Conservation (phyloP, 306 rosid genomes). For the Vicia faba region DNA sequence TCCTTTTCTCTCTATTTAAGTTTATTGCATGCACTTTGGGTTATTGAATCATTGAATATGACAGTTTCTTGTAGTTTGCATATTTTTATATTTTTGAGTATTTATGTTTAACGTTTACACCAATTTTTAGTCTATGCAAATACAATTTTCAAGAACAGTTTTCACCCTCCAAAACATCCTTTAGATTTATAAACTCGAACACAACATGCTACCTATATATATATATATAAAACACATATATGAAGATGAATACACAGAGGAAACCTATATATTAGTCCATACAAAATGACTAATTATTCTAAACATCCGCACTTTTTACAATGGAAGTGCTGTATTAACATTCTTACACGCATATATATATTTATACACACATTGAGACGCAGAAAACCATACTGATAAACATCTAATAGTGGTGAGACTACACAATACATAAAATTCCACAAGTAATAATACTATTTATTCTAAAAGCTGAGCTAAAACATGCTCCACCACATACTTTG, state of each 20-base stretch:
- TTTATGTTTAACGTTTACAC: too few relatives aligned
- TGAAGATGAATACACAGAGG: slow-evolving; percentile 5
- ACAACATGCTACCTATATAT: not conserved
- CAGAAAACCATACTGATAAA: slow-evolving; percentile 18
- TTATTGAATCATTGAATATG: too few relatives aligned
- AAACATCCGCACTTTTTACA: slow-evolving; percentile 39
- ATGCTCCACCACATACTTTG: slow-evolving; percentile 39
- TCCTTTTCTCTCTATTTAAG: too few relatives aligned
- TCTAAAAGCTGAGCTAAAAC: slow-evolving; percentile 34
- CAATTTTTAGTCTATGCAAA: too few relatives aligned
- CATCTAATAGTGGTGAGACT: slow-evolving; percentile 17
- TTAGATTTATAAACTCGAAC: slow-evolving; percentile 17
- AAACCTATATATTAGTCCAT: slow-evolving; percentile 21
- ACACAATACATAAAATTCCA: slow-evolving; percentile 13
- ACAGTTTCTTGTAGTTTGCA: too few relatives aligned
- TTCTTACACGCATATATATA: not conserved
- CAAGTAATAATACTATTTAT: not conserved
- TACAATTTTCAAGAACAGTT: too few relatives aligned
- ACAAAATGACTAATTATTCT: slow-evolving; percentile 30
- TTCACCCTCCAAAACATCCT: slow-evolving; percentile 12
- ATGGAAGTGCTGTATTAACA: slow-evolving; percentile 37
- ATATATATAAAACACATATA: slow-evolving; percentile 13
- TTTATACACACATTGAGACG: slow-evolving; percentile 24
- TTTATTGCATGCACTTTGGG: too few relatives aligned
- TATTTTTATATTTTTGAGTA: too few relatives aligned